A percentile compares a stretch with the other conserved stretches of the same genome.
Evolutionary conservation across 1,139 yeast genomes (phyloP).

Genomic region (Sugiyamaella novakii): DNA sequence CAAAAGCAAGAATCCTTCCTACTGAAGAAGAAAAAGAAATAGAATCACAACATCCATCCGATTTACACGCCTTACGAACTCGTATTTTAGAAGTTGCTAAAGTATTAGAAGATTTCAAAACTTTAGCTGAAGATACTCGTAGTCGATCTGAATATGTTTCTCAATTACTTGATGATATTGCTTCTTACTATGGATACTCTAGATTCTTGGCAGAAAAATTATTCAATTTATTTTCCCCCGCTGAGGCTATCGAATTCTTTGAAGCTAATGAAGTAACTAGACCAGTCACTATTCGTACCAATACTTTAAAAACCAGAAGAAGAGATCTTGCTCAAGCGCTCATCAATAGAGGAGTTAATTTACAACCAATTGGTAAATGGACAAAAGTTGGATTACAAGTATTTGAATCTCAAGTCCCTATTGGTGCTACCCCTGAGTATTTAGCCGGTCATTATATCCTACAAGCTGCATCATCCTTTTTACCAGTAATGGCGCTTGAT

Average conservation of each 20-base stretch:
- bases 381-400: slow-evolving; percentile 96
- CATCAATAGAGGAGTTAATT: slow-evolving; percentile 94
- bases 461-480: slow-evolving; percentile 97
- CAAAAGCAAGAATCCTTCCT: slow-evolving; percentile 41
- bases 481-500: slow-evolving; percentile 96
- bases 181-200: slow-evolving; percentile 96
- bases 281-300: slow-evolving; percentile 95
- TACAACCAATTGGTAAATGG: slow-evolving; percentile 98
- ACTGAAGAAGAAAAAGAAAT: slow-evolving; percentile 74
- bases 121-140: slow-evolving; percentile 79
- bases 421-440: slow-evolving; percentile 99
- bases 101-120: slow-evolving; percentile 90
- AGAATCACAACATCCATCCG: slow-evolving; percentile 53
- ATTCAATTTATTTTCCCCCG: slow-evolving; percentile 85
- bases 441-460: slow-evolving; percentile 96
- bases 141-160: slow-evolving; percentile 80
- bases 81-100: slow-evolving; percentile 94
- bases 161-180: slow-evolving; percentile 78
- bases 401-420: slow-evolving; percentile 97
- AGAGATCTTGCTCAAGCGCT: slow-evolving; percentile 94
- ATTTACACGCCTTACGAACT: slow-evolving; percentile 80
- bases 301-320: slow-evolving; percentile 90
- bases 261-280: slow-evolving; percentile 98
- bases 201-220: slow-evolving; percentile 90
- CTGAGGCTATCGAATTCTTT: slow-evolving; percentile 96